phyloP scores from a whole-genome alignment of 2,329 filamentous ascomycete genomes.

The Dothistroma pini region DNA sequence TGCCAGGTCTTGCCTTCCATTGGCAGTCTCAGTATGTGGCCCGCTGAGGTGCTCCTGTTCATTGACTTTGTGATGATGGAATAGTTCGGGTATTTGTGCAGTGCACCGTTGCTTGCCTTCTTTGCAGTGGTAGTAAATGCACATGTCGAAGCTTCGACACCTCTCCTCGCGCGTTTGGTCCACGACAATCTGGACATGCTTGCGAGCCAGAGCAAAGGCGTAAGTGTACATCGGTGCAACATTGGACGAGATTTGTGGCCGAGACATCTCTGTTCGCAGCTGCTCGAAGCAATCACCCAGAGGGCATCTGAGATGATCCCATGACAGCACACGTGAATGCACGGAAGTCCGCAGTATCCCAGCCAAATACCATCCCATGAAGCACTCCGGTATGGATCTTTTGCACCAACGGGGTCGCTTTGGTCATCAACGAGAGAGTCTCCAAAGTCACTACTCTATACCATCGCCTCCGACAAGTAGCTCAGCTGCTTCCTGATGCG shows the following conservation, averaged over 20 bases:
- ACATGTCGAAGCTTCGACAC: background rate
- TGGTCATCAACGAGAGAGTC: too few relatives aligned
- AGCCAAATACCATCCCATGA: background rate
- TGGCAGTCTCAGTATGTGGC: background rate
- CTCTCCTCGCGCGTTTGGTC: background rate
- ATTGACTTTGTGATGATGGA: background rate
- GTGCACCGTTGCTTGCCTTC: background rate
- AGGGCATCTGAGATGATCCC: background rate
- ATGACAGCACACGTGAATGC: background rate
- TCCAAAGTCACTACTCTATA: background rate
- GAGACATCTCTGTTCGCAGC: background rate
- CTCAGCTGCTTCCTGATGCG: background rate
- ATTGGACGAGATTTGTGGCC: background rate
- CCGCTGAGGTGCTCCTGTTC: background rate
- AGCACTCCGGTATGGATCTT: background rate
- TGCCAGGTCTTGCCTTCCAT: background rate
- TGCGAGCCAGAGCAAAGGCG: background rate
- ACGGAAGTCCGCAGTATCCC: background rate
- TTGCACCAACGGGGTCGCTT: too few relatives aligned
- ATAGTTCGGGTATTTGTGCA: background rate
- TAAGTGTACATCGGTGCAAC: background rate
- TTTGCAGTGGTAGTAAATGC: background rate
- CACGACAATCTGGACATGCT: background rate
- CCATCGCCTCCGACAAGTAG: background rate
- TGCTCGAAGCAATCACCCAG: background rate